phyloP scores from a whole-genome alignment of 2,329 filamentous ascomycete genomes.

The Ceratocystis cubensis region DNA sequence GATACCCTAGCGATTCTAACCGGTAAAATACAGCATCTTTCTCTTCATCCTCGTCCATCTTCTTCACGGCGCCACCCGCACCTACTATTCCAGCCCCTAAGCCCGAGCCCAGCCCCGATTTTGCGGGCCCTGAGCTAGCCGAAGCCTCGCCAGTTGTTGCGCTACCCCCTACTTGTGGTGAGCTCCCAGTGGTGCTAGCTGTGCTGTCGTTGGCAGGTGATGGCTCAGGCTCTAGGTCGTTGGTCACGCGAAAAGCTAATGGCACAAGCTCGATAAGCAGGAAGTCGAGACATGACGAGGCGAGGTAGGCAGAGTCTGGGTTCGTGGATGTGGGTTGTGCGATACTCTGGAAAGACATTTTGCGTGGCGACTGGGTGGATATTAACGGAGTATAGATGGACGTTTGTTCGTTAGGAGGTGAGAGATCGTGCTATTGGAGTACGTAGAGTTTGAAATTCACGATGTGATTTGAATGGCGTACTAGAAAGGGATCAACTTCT shows the following conservation, averaged over 20 bases:
- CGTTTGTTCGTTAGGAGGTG: background rate
- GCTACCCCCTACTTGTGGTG: slow-evolving; percentile 22
- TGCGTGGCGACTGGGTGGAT: slow-evolving; percentile 1
- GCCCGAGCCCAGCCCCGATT: background rate
- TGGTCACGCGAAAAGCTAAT: slow-evolving; percentile 74
- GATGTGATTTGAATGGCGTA: too few species aligned
- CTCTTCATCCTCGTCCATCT: slow-evolving; percentile 64
- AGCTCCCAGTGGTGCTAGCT: background rate
- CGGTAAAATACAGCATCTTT: slow-evolving; percentile 75
- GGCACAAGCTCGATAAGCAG: slow-evolving; percentile 94
- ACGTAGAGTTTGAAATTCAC: too few species aligned
- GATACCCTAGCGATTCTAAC: slow-evolving; percentile 73
- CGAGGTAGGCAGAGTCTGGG: slow-evolving; percentile 63
- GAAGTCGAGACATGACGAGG: slow-evolving; percentile 79
- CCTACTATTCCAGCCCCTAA: slow-evolving; percentile 17
- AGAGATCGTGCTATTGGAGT: background rate
- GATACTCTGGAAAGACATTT: slow-evolving; percentile 62
- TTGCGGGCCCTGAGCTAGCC: slow-evolving; percentile 22
- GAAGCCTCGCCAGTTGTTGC: slow-evolving; percentile 21
- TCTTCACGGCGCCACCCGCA: slow-evolving; percentile 24
- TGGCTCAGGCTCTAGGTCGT: slow-evolving; percentile 49
- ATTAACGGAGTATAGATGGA: too few species aligned
- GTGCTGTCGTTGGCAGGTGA: slow-evolving; percentile 26
- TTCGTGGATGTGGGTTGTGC: slow-evolving; percentile 55
- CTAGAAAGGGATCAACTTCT: too few species aligned